Evolutionary conservation across 306 rosid species (phyloP).

Genomic region (Cercis canadensis): DNA sequence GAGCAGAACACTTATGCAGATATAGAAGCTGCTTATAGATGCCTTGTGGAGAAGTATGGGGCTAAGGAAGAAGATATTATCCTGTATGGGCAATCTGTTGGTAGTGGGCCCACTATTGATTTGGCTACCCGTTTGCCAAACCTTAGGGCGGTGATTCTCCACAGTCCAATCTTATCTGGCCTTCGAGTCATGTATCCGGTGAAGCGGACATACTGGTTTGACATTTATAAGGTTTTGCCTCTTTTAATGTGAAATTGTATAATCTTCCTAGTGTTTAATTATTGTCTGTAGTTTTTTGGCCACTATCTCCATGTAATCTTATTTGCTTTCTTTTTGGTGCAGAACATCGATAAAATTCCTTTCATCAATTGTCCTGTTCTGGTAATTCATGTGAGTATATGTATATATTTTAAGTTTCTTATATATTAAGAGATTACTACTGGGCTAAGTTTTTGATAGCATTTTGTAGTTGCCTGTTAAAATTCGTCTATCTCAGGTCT

Average conservation of each 20-base stretch:
- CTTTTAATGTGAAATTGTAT: slow-evolving; percentile 20
- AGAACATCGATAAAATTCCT: slow-evolving; percentile 93
- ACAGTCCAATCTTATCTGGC: slow-evolving; percentile 94
- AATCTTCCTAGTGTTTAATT: slow-evolving; percentile 7
- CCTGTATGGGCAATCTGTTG: slow-evolving; percentile 95
- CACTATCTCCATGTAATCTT: slow-evolving; percentile 23
- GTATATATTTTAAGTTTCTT: no score
- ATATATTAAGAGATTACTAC: not conserved
- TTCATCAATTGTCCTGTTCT: slow-evolving; percentile 82
- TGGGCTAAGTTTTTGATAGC: not conserved
- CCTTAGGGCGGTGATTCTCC: slow-evolving; percentile 95
- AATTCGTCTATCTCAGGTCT: not conserved
- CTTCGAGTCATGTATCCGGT: slow-evolving; percentile 97
- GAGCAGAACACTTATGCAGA: slow-evolving; percentile 97
- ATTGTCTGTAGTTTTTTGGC: not conserved
- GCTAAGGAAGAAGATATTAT: slow-evolving; percentile 90
- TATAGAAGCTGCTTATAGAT: slow-evolving; percentile 88
- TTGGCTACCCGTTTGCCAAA: slow-evolving; percentile 75
- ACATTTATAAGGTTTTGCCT: slow-evolving; percentile 84
- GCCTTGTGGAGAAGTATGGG: slow-evolving; percentile 82
- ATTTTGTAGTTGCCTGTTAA: slow-evolving; percentile 5
- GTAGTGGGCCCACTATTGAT: slow-evolving; percentile 95
- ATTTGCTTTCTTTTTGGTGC: slow-evolving; percentile 45
- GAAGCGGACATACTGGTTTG: slow-evolving; percentile 94
- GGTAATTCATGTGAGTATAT: slow-evolving; percentile 90